phyloP scores from a whole-genome alignment of 2,329 filamentous ascomycete genomes.

The Gremmenia infestans region DNA sequence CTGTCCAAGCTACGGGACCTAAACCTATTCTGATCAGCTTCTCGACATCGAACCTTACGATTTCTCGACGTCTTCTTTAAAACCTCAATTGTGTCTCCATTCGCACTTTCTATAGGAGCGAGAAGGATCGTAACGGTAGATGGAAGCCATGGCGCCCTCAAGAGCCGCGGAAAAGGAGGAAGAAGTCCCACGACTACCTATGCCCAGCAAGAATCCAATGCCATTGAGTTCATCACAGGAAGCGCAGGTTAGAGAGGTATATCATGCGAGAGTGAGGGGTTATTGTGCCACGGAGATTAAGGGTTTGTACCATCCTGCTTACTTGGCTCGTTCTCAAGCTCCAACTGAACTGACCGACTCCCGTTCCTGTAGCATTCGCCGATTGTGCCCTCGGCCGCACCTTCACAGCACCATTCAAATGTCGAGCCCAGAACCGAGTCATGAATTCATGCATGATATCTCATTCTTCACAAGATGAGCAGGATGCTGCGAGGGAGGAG shows the following conservation, averaged over 20 bases:
- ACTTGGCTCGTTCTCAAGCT: background rate
- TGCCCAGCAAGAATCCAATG: constrained; percentile 68
- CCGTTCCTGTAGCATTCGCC: constrained; percentile 66
- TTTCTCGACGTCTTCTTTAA: background rate
- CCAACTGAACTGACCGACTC: background rate
- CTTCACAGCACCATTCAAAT: constrained; percentile 81
- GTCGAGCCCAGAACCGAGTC: constrained; percentile 68
- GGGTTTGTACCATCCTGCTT: constrained; percentile 42
- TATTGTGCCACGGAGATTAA: constrained; percentile 76
- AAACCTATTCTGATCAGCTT: background rate
- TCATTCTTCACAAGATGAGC: constrained; percentile 77
- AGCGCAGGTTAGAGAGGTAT: constrained; percentile 74
- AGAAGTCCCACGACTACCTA: constrained; percentile 28
- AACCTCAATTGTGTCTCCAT: background rate
- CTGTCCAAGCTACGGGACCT: background rate
- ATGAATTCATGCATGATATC: constrained; percentile 95
- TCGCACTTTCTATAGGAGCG: background rate
- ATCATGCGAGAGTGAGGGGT: constrained; percentile 71
- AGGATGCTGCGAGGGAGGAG: constrained; percentile 85
- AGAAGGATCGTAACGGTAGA: background rate
- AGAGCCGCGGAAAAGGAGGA: constrained; percentile 15
- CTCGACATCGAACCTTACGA: background rate
- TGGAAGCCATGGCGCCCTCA: constrained; percentile 29
- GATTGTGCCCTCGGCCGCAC: constrained; percentile 83
- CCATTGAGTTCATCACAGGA: constrained; percentile 80